Evolutionary conservation across 495 filamentous ascomycete species (phyloP).

Genomic region (Annulohypoxylon nitens): DNA sequence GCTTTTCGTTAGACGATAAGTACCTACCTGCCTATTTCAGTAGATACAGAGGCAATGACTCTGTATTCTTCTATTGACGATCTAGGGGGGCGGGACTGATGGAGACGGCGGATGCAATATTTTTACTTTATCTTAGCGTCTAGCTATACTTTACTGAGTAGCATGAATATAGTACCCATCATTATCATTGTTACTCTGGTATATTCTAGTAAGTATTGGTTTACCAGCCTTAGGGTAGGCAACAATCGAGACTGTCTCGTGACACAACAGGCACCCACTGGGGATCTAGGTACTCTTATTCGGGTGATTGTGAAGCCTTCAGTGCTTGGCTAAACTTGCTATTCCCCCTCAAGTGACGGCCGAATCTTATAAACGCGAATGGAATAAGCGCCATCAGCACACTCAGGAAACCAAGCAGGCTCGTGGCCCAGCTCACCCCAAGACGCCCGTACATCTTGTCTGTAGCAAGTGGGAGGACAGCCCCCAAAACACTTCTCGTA

Average conservation of each 20-base stretch:
- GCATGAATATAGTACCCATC: background rate
- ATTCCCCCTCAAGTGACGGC: constrained; percentile 3
- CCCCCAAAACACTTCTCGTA: constrained; percentile 69
- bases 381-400: constrained; percentile 8
- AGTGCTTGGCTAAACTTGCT: constrained; percentile 19
- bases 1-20: too few species aligned
- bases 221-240: background rate
- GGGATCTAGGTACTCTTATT: background rate
- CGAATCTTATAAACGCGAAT: constrained; percentile 21
- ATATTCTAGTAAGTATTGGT: background rate
- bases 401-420: constrained; percentile 9
- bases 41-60: too few species aligned
- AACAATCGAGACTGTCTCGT: background rate
- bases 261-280: background rate
- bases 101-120: too few species aligned
- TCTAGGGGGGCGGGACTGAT: too few species aligned
- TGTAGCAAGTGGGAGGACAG: constrained; percentile 61
- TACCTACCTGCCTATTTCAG: too few species aligned
- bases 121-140: too few species aligned
- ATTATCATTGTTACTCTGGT: background rate
- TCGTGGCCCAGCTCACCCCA: constrained; percentile 15
- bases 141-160: background rate
- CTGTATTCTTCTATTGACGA: too few species aligned
- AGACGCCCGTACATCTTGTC: constrained; percentile 8
- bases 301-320: background rate